Percentiles rank a stretch among this genome's conserved stretches.
Evolutionary conservation across 306 rosid genomes (phyloP).

Genomic region (Corylus americana): DNA sequence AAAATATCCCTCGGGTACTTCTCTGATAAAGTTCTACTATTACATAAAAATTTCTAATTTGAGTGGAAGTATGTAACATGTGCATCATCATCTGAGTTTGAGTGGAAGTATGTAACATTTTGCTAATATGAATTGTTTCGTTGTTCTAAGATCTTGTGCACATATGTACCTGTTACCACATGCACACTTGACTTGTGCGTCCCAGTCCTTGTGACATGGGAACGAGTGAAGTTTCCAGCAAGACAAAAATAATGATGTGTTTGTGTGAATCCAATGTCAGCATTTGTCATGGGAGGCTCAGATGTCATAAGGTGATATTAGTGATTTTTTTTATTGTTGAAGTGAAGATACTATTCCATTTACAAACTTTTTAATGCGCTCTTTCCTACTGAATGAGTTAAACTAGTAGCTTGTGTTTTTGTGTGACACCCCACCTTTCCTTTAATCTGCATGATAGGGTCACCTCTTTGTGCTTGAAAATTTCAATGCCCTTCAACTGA

Average conservation of each 20-base stretch:
- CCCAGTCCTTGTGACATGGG: not conserved
- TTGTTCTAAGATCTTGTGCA: not conserved
- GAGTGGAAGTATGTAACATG: not conserved
- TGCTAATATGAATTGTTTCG: not conserved
- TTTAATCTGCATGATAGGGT: conserved; percentile 62
- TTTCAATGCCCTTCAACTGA: conserved; percentile 55
- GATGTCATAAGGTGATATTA: not conserved
- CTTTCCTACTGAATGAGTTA: not conserved
- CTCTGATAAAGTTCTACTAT: not conserved
- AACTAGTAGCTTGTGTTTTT: not conserved
- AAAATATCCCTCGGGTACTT: not conserved
- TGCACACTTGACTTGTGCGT: not conserved
- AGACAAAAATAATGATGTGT: not conserved
- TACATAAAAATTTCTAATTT: not conserved
- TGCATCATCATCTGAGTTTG: not conserved
- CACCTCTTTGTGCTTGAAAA: conserved; percentile 77
- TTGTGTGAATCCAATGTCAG: too few relatives aligned
- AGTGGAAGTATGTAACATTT: not conserved
- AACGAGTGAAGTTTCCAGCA: not conserved
- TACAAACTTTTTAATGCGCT: not conserved
- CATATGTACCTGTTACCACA: not conserved
- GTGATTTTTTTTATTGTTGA: not conserved
- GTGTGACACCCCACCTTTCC: not conserved
- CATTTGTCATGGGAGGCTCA: not conserved
- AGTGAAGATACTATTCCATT: not conserved